phyloP scores from a whole-genome alignment of 2,329 filamentous ascomycete genomes.

The Ceratocystis albifundus region DNA sequence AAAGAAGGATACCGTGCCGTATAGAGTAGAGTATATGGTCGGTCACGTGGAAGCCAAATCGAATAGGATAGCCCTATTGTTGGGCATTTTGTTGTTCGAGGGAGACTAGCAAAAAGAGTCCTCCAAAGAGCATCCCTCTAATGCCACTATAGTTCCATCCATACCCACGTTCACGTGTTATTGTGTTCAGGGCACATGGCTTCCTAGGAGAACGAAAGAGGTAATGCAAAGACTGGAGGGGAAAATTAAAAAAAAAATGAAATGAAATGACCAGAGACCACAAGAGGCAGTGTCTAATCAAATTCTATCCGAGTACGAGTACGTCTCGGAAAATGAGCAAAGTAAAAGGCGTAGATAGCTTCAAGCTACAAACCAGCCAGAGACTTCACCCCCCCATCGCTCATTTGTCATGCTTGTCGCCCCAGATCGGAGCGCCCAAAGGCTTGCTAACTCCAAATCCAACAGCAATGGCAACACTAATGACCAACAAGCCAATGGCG shows the following conservation, averaged over 20 bases:
- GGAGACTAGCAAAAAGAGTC: not conserved
- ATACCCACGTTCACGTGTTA: not conserved
- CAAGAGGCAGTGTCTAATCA: not conserved
- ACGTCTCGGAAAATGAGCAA: not conserved
- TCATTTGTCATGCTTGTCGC: slow-evolving; percentile 28
- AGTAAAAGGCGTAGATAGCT: not conserved
- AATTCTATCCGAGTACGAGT: not conserved
- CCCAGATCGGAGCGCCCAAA: slow-evolving; percentile 48
- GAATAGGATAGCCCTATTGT: not conserved
- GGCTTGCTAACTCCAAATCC: slow-evolving; percentile 52
- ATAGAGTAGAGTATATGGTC: not conserved
- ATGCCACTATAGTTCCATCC: slow-evolving; percentile 1
- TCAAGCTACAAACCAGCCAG: not conserved
- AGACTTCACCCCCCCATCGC: not conserved
- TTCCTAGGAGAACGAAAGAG: not conserved
- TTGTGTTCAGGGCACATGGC: not conserved
- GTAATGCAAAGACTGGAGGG: not conserved
- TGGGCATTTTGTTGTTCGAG: not conserved
- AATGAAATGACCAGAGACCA: not conserved
- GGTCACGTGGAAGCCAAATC: not conserved
- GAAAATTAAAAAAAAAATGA: not conserved
- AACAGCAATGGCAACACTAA: slow-evolving; percentile 44
- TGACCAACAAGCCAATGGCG: slow-evolving; percentile 40
- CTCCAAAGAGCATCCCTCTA: not conserved
- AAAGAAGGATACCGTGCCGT: not conserved